phyloP scores from a whole-genome alignment of 768 basidiomycete species.

The Termitomyces sp. region DNA sequence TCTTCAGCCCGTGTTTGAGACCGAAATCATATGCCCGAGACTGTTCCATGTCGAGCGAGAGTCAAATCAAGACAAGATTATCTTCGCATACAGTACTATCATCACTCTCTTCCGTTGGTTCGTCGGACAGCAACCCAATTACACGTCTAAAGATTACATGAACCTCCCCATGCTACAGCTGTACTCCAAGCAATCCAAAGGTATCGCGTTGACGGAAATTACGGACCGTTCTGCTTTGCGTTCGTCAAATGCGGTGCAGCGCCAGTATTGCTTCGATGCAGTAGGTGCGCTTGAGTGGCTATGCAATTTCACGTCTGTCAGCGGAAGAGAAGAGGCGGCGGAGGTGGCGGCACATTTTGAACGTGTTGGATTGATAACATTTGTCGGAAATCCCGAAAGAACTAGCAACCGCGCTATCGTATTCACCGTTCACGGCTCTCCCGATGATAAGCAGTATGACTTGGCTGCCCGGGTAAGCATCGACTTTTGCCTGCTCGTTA shows the following conservation, averaged over 20 bases:
- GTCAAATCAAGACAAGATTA: slow-evolving; percentile 70
- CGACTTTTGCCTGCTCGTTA: background rate
- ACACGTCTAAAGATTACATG: slow-evolving; percentile 29
- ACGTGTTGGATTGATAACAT: slow-evolving; percentile 59
- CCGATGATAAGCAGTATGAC: background rate
- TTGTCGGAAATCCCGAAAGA: slow-evolving; percentile 63
- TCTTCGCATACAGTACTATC: slow-evolving; percentile 62
- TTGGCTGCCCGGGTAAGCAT: background rate
- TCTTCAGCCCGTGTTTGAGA: slow-evolving; percentile 58
- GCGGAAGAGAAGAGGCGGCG: slow-evolving; percentile 72
- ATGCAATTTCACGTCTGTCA: slow-evolving; percentile 72
- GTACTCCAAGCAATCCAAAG: slow-evolving; percentile 6
- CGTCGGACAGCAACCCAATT: slow-evolving; percentile 61
- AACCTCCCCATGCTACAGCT: slow-evolving; percentile 14
- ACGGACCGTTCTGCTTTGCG: slow-evolving; percentile 1
- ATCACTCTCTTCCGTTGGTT: slow-evolving; percentile 73
- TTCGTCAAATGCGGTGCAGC: slow-evolving; percentile 1
- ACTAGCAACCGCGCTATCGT: slow-evolving; percentile 55
- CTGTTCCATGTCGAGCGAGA: slow-evolving; percentile 74
- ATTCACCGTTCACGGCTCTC: slow-evolving; percentile 41
- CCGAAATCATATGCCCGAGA: slow-evolving; percentile 75
- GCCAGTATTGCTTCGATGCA: slow-evolving; percentile 53
- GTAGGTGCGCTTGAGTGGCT: slow-evolving; percentile 72
- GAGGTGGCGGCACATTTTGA: slow-evolving; percentile 80
- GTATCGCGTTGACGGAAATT: slow-evolving; percentile 1